Percentiles rank a stretch among this genome's conserved stretches.
Conservation (phyloP, 768 basidiomycete genomes). For the Rubroboletus pulcherrimus region DNA sequence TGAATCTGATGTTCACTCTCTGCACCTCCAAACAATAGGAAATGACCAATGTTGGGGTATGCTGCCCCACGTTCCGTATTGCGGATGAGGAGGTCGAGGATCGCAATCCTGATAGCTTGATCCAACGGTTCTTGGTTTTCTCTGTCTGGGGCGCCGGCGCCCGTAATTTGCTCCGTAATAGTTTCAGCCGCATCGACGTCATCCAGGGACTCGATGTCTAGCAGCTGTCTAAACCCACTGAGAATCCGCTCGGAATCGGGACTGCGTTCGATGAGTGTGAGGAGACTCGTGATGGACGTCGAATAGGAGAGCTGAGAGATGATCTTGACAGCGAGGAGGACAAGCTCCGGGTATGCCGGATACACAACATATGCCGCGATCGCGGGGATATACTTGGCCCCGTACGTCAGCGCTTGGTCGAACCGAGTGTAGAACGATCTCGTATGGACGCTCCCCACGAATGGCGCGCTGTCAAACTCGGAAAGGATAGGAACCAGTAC, state of each 20-base stretch:
- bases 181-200: constrained; percentile 60
- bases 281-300: constrained; percentile 64
- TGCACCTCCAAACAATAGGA: constrained; percentile 71
- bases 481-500: constrained; percentile 75
- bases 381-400: constrained; percentile 69
- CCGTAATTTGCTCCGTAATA: constrained; percentile 58
- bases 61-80: constrained; percentile 60
- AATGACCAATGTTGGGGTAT: constrained; percentile 85
- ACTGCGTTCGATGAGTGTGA: constrained; percentile 75
- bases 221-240: constrained; percentile 66
- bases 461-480: constrained; percentile 54
- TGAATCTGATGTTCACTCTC: constrained; percentile 64
- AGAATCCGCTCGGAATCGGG: constrained; percentile 83
- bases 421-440: constrained; percentile 70
- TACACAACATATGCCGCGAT: constrained; percentile 75
- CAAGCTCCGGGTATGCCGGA: constrained; percentile 67
- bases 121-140: constrained; percentile 45
- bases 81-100: constrained; percentile 77
- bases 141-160: constrained; percentile 66
- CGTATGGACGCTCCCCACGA: constrained; percentile 54
- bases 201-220: constrained; percentile 59
- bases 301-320: constrained; percentile 64
- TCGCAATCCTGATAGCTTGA: constrained; percentile 70
- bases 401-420: constrained; percentile 71
- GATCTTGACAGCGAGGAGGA: constrained; percentile 75